A percentile compares a stretch with the other conserved stretches of the same genome.
Evolutionary conservation across 805 yeast genomes (phyloP).

Genomic region (Lipomyces mesembrius): DNA sequence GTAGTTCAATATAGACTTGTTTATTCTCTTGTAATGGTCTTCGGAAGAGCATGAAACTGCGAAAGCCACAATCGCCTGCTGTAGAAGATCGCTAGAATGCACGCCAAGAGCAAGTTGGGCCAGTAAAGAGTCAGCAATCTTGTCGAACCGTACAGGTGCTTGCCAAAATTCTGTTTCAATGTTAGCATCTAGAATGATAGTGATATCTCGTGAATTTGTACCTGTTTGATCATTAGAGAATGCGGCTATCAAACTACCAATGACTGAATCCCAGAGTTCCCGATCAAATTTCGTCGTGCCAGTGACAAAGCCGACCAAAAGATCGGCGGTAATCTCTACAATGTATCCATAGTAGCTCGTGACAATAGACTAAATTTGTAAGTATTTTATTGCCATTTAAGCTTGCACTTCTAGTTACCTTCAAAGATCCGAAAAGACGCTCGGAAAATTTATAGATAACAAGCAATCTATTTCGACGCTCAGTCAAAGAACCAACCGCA

Average conservation of each 20-base stretch:
- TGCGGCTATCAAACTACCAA: slow-evolving; percentile 75
- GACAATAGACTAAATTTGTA: slow-evolving; percentile 70
- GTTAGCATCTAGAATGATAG: slow-evolving; percentile 44
- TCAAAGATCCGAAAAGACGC: slow-evolving; percentile 59
- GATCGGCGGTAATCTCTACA: slow-evolving; percentile 67
- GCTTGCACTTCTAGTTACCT: slow-evolving; percentile 16
- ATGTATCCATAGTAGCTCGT: slow-evolving; percentile 87
- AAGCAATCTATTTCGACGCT: slow-evolving; percentile 52
- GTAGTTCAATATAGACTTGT: slow-evolving; percentile 63
- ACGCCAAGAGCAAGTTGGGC: slow-evolving; percentile 56
- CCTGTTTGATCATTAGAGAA: slow-evolving; percentile 55
- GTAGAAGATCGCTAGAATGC: slow-evolving; percentile 52
- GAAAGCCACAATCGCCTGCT: slow-evolving; percentile 76
- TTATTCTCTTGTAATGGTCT: slow-evolving; percentile 70
- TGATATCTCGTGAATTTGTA: slow-evolving; percentile 1
- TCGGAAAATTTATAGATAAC: slow-evolving; percentile 77
- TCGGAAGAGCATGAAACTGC: slow-evolving; percentile 66
- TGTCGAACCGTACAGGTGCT: slow-evolving; percentile 79
- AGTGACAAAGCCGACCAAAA: slow-evolving; percentile 57
- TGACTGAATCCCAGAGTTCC: slow-evolving; percentile 70
- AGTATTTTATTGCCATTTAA: neutral
- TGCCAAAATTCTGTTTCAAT: slow-evolving; percentile 97
- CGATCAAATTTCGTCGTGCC: slow-evolving; percentile 46
- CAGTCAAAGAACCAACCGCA: slow-evolving; percentile 60
- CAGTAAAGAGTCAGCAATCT: slow-evolving; percentile 64